phyloP scores from a whole-genome alignment of 805 yeast genomes.

The Sungouiozyma intestinalis region DNA sequence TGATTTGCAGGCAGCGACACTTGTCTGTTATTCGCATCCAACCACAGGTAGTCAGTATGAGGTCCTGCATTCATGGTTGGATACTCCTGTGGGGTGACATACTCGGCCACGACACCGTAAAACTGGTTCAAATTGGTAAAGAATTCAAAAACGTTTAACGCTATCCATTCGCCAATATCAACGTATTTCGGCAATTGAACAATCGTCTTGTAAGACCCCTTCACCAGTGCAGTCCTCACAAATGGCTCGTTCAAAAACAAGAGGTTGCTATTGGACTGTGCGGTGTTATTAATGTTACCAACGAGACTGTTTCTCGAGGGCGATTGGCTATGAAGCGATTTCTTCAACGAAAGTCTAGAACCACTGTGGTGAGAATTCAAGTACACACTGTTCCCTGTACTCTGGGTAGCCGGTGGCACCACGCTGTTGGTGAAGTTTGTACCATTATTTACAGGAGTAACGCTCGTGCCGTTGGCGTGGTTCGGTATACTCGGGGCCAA shows the following conservation, averaged over 20 bases:
- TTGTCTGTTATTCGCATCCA: conserved; percentile 69
- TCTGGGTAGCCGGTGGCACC: conserved; percentile 7
- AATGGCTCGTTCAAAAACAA: conserved; percentile 86
- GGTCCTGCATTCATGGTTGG: conserved; percentile 97
- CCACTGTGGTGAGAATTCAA: conserved; percentile 34
- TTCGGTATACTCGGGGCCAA: conserved; percentile 12
- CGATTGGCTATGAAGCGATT: conserved; percentile 16
- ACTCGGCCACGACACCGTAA: conserved; percentile 83
- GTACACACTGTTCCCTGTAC: conserved; percentile 15
- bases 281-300: conserved; percentile 15
- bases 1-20: conserved; percentile 85
- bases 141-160: conserved; percentile 82
- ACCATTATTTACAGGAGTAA: neutral
- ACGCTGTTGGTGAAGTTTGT: neutral
- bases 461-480: conserved; percentile 4
- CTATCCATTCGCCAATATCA: conserved; percentile 92
- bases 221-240: conserved; percentile 86
- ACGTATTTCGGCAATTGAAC: conserved; percentile 93
- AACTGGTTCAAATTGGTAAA: conserved; percentile 79
- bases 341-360: conserved; percentile 38
- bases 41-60: conserved; percentile 82
- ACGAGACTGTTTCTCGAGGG: conserved; percentile 11
- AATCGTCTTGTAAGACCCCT: conserved; percentile 92
- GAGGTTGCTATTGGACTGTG: conserved; percentile 7
- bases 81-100: conserved; percentile 78